phyloP scores from a whole-genome alignment of 1,284 basidiomycete genomes.

The Calocybe gambosa region DNA sequence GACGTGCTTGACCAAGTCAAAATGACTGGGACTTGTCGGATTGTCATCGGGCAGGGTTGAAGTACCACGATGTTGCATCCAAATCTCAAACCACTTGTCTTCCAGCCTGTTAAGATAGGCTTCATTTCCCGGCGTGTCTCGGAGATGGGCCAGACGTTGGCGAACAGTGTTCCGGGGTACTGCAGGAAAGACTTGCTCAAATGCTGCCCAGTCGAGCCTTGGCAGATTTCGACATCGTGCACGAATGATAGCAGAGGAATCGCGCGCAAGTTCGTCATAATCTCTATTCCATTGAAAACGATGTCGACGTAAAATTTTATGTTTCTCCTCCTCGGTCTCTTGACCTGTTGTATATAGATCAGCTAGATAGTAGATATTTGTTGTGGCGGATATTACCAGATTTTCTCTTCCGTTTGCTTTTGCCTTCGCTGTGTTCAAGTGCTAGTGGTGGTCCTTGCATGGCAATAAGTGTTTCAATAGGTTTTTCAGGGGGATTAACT shows the following conservation, averaged over 20 bases:
- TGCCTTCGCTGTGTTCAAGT: conserved; percentile 22
- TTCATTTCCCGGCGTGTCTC: conserved; percentile 59
- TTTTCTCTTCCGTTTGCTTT: conserved; percentile 34
- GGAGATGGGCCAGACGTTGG: conserved; percentile 56
- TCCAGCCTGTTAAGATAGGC: conserved; percentile 77
- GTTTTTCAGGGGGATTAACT: conserved; percentile 41
- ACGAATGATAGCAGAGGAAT: conserved; percentile 77
- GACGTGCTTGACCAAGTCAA: conserved; percentile 72
- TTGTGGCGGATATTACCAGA: conserved; percentile 11
- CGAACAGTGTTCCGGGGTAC: conserved; percentile 63
- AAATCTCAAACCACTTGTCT: conserved; percentile 75
- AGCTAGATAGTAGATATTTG: neutral
- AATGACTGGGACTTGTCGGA: conserved; percentile 61
- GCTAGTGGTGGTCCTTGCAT: conserved; percentile 46
- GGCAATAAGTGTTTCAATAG: conserved; percentile 48
- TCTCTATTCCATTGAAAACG: conserved; percentile 82
- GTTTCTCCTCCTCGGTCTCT: conserved; percentile 13
- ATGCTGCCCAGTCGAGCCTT: conserved; percentile 64
- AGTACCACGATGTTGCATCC: conserved; percentile 66
- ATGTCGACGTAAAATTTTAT: conserved; percentile 35
- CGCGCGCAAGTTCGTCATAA: conserved; percentile 82
- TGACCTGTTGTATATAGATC: neutral
- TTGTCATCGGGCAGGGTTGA: conserved; percentile 67
- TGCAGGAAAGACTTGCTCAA: conserved; percentile 75
- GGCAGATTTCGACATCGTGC: conserved; percentile 61